Evolutionary conservation across 2,329 filamentous ascomycete genomes (phyloP).

Genomic region (Penicillium verrucosum): DNA sequence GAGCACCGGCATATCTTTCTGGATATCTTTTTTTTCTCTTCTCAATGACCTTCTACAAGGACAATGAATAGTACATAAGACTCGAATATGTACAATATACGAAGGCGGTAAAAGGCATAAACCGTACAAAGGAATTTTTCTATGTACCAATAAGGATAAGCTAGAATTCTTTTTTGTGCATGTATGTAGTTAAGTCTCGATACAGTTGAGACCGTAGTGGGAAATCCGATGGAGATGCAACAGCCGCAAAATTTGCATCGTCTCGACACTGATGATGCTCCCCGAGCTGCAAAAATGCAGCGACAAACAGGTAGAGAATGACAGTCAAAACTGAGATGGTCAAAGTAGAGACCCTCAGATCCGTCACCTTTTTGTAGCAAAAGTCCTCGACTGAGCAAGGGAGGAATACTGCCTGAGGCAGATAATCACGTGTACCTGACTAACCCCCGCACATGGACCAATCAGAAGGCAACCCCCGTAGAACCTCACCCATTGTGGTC

Average conservation of each 20-base stretch:
- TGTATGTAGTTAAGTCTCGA: neutral
- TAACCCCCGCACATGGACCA: constrained; percentile 10
- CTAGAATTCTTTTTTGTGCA: neutral
- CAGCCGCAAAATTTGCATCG: neutral
- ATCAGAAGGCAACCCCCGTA: constrained; percentile 17
- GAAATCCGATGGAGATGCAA: neutral
- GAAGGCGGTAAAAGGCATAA: neutral
- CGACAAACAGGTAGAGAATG: neutral
- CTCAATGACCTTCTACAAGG: neutral
- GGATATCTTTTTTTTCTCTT: neutral
- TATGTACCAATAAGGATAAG: neutral
- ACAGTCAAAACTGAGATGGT: too few species aligned
- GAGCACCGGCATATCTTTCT: neutral
- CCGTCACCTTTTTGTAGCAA: neutral
- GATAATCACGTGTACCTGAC: constrained; percentile 11
- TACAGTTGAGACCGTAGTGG: neutral
- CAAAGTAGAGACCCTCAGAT: neutral
- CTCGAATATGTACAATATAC: neutral
- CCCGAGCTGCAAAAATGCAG: neutral
- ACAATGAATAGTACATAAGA: neutral
- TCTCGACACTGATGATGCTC: neutral
- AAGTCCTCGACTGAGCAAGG: neutral
- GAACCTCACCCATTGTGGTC: constrained; percentile 19
- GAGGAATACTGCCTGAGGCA: constrained; percentile 10
- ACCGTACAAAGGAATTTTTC: neutral